These are phyloP conservation scores for Fennellomyces sp. DNA, from an alignment of 371 early-diverging fungal genomes.

Conservation along the genomic window DNA sequence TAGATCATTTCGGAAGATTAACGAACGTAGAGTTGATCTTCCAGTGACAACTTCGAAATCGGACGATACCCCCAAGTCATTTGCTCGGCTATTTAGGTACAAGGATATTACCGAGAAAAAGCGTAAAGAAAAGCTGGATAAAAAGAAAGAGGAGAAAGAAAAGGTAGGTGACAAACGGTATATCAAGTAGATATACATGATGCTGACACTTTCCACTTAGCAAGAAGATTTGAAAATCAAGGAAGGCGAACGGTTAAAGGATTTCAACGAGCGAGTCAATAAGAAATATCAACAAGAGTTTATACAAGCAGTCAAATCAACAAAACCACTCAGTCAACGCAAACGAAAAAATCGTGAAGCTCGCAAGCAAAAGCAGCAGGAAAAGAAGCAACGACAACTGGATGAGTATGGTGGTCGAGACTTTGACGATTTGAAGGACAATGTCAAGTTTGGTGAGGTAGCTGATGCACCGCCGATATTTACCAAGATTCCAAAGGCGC, in stretches of 20 bases:
- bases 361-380: slow-evolving; percentile 44
- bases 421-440: slow-evolving; percentile 56
- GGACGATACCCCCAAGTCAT: slow-evolving; percentile 45
- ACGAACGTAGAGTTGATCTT: slow-evolving; percentile 15
- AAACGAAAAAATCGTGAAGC: slow-evolving; percentile 42
- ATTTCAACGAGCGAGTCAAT: slow-evolving; percentile 46
- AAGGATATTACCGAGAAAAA: slow-evolving; percentile 39
- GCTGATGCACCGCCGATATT: slow-evolving; percentile 58
- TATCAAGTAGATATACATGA: not conserved
- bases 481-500: slow-evolving; percentile 52
- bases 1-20: slow-evolving; percentile 2
- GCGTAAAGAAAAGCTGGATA: slow-evolving; percentile 32
- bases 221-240: slow-evolving; percentile 24
- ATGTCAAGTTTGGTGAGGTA: slow-evolving; percentile 62
- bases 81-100: slow-evolving; percentile 38
- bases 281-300: slow-evolving; percentile 30
- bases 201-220: too few relatives aligned
- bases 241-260: slow-evolving; percentile 48
- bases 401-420: slow-evolving; percentile 48
- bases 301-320: slow-evolving; percentile 25
- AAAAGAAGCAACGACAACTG: slow-evolving; percentile 35
- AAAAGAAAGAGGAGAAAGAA: slow-evolving; percentile 25
- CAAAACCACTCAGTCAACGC: slow-evolving; percentile 36
- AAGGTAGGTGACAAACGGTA: slow-evolving; percentile 5
- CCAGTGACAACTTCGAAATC: slow-evolving; percentile 15